Evolutionary conservation across 2,329 filamentous ascomycete species (phyloP).

Genomic region (Pestalotiopsis sp.): DNA sequence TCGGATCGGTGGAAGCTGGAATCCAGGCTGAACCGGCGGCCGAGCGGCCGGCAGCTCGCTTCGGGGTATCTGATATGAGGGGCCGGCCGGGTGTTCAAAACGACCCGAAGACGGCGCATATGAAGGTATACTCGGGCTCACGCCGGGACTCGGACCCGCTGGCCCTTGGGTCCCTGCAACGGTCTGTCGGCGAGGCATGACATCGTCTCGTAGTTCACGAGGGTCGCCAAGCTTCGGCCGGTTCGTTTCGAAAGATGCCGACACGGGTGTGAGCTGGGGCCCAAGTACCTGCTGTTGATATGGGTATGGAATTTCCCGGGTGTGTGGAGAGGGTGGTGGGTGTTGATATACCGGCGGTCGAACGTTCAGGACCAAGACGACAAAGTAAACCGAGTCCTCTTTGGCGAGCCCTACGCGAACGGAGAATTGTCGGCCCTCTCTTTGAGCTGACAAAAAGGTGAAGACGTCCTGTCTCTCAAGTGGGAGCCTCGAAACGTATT

Average conservation of each 20-base stretch:
- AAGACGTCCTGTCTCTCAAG: constrained; percentile 58
- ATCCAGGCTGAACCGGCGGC: constrained; percentile 34
- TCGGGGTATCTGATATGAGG: constrained; percentile 55
- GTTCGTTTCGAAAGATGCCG: constrained; percentile 49
- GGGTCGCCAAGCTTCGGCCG: constrained; percentile 41
- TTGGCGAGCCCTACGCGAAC: constrained; percentile 61
- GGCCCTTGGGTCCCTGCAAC: constrained; percentile 35
- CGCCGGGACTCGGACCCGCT: constrained; percentile 33
- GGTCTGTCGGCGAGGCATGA: constrained; percentile 32
- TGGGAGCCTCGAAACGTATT: constrained; percentile 54
- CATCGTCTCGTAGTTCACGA: constrained; percentile 32
- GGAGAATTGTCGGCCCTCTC: constrained; percentile 51
- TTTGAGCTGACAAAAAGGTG: constrained; percentile 54
- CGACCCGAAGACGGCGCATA: constrained; percentile 49
- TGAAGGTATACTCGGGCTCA: constrained; percentile 44
- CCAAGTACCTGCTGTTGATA: constrained; percentile 44
- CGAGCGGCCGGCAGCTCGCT: constrained; percentile 47
- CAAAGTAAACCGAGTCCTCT: constrained; percentile 64
- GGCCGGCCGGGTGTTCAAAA: constrained; percentile 50
- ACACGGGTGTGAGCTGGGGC: constrained; percentile 47
- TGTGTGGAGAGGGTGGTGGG: constrained; percentile 47
- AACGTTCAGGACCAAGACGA: constrained; percentile 52
- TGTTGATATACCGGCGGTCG: constrained; percentile 42
- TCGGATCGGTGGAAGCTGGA: constrained; percentile 43
- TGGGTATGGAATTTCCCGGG: constrained; percentile 43